These are phyloP conservation scores for Scheffersomyces insectosa DNA, from an alignment of 1,139 yeast species.

Conservation along the genomic window DNA sequence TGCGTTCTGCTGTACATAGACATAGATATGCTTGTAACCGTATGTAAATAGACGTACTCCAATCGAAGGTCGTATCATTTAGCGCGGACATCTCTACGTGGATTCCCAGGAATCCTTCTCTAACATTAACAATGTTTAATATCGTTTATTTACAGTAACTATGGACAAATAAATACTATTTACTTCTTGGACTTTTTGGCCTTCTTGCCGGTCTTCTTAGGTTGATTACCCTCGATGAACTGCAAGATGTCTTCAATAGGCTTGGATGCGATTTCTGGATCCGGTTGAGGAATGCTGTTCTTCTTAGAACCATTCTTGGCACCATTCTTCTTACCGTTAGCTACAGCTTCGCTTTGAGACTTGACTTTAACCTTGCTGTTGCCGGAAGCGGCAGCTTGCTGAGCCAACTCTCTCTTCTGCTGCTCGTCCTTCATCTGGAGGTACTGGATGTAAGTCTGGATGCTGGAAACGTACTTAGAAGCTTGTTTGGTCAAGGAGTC, in stretches of 20 bases:
- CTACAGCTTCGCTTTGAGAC: slow-evolving; percentile 10
- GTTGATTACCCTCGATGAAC: slow-evolving; percentile 57
- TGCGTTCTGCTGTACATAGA: too few relatives aligned
- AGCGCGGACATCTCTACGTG: too few relatives aligned
- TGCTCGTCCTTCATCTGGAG: slow-evolving; percentile 32
- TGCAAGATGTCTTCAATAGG: slow-evolving; percentile 69
- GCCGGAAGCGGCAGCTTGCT: slow-evolving; percentile 15
- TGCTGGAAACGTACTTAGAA: slow-evolving; percentile 58
- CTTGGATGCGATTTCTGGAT: slow-evolving; percentile 58
- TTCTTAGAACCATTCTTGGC: slow-evolving; percentile 14
- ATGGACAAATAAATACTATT: background rate
- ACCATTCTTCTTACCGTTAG: slow-evolving; percentile 15
- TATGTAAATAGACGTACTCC: too few relatives aligned
- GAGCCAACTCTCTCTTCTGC: slow-evolving; percentile 23
- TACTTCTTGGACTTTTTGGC: slow-evolving; percentile 16
- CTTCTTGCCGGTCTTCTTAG: slow-evolving; percentile 18
- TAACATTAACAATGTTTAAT: too few relatives aligned
- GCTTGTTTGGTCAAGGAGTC: slow-evolving; percentile 65
- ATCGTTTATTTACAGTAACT: too few relatives aligned
- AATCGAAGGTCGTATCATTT: too few relatives aligned
- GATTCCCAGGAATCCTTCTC: too few relatives aligned
- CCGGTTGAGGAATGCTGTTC: slow-evolving; percentile 31
- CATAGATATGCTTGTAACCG: too few relatives aligned
- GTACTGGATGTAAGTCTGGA: slow-evolving; percentile 41
- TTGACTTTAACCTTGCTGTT: slow-evolving; percentile 12